Evolutionary conservation across 495 filamentous ascomycete genomes (phyloP), one percentile per base, ranked within the genome.

Genomic region (Penicillium diatomitis): DNA sequence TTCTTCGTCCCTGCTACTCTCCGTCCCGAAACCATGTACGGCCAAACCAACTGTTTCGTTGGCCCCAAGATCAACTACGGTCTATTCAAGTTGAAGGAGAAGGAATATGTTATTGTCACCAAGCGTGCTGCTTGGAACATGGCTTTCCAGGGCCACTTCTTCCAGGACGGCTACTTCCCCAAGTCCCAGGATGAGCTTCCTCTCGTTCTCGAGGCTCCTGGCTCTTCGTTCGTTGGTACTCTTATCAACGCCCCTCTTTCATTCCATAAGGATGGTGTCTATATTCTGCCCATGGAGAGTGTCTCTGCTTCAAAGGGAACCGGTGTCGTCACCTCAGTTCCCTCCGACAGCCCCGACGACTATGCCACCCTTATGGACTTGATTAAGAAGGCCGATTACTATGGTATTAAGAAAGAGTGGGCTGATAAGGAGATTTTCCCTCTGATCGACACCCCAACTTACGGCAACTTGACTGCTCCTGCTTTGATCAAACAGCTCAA

Each of bases 1-100:
- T 95, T 83, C 66, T 85, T 98, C 54, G 81, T 95, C 36, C 85
- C 92, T 3, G 92, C 92, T 27, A 96, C 92, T 49, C 76, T 98
- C 49, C 80, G 92, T 55, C 87, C 92, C 12, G 92, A 98, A 73
- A 98, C 92, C 11, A 96, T 98, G 91, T 96, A 96, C 58, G 92
- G 92, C 29, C 92, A 98, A 66, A 90, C 82, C 1, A 92, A 88
- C 71, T 95, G 90, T 66, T 98, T 98, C 58, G 88, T 98, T 43
- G 87, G 89, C 30, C 90, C 92, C 2, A 87, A 84, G 65, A 84
- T 95, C 56, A 81, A 70, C n/a, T 97, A 98, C 58, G 88, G 90
- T 45, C 69, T 98, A 52, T 97, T 85, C 77, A 86, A 87, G 71
- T 78, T 86, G 41, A 79, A 81, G 8, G 83, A 91, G 43, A 86